phyloP scores from a whole-genome alignment of 768 basidiomycete species.

The Lentinula sp. region DNA sequence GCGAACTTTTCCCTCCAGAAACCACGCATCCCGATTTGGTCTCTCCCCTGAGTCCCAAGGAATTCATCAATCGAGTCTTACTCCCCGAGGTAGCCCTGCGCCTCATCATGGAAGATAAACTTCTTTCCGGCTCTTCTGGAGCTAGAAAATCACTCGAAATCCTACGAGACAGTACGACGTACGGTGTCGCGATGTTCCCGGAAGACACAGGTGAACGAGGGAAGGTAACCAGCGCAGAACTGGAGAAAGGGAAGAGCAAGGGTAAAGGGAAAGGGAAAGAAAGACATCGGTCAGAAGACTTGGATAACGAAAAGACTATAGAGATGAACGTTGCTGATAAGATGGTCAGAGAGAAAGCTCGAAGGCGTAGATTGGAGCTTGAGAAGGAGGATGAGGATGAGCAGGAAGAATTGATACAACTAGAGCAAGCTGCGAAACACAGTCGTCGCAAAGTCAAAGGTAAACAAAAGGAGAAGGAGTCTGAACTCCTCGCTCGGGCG shows the following conservation, averaged over 20 bases:
- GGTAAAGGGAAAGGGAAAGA: not conserved
- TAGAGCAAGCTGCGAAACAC: slow-evolving; percentile 11
- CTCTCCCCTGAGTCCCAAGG: slow-evolving; percentile 60
- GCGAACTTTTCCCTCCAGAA: slow-evolving; percentile 64
- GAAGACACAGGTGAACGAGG: slow-evolving; percentile 41
- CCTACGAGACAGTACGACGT: slow-evolving; percentile 70
- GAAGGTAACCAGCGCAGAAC: slow-evolving; percentile 16
- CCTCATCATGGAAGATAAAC: slow-evolving; percentile 77
- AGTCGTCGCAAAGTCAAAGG: slow-evolving; percentile 10
- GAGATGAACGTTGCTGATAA: slow-evolving; percentile 39
- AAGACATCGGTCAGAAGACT: not conserved
- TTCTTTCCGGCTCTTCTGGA: slow-evolving; percentile 31
- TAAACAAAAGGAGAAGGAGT: slow-evolving; percentile 6
- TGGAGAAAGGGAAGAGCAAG: slow-evolving; percentile 13
- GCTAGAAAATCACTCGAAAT: slow-evolving; percentile 46
- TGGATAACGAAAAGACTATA: slow-evolving; percentile 14
- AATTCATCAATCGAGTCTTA: slow-evolving; percentile 81
- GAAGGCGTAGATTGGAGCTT: slow-evolving; percentile 44
- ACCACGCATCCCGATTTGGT: slow-evolving; percentile 47
- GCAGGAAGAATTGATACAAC: slow-evolving; percentile 16
- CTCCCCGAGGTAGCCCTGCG: slow-evolving; percentile 81
- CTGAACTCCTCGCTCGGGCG: not conserved
- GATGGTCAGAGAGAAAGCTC: slow-evolving; percentile 50
- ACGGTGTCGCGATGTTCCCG: slow-evolving; percentile 84
- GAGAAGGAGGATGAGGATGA: slow-evolving; percentile 29